Percentiles rank a stretch among this genome's conserved stretches.
phyloP scores from a whole-genome alignment of 805 yeast genomes.

The Cyberlindnera maritima region DNA sequence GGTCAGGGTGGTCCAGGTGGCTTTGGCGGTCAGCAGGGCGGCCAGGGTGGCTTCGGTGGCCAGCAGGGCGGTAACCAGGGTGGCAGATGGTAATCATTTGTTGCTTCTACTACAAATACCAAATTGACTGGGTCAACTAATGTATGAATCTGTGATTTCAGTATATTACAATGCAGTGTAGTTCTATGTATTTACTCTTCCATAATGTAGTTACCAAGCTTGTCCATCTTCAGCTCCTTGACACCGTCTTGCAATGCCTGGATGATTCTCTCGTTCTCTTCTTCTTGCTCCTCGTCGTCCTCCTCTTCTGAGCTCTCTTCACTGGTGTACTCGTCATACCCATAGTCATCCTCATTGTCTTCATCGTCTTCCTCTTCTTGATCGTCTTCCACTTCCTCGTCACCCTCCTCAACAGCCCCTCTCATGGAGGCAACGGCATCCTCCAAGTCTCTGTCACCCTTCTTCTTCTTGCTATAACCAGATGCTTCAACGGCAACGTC shows the following conservation, averaged over 20 bases:
- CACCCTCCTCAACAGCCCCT: slow-evolving; percentile 35
- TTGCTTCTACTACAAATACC: background rate
- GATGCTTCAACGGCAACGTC: slow-evolving; percentile 92
- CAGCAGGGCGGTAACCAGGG: slow-evolving; percentile 24
- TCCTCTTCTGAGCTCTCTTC: slow-evolving; percentile 27
- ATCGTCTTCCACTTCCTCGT: slow-evolving; percentile 24
- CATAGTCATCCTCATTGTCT: slow-evolving; percentile 26
- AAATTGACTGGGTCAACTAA: background rate
- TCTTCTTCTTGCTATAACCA: slow-evolving; percentile 63
- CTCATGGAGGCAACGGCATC: slow-evolving; percentile 70
- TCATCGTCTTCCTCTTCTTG: slow-evolving; percentile 40
- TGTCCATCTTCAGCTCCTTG: slow-evolving; percentile 72
- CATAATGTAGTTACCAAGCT: slow-evolving; percentile 74
- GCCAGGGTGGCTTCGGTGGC: slow-evolving; percentile 22
- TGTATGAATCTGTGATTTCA: background rate
- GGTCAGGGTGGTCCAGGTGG: slow-evolving; percentile 18
- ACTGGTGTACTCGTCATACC: slow-evolving; percentile 50
- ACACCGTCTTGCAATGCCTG: slow-evolving; percentile 66
- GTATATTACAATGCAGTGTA: background rate
- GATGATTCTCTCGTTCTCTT: slow-evolving; percentile 60
- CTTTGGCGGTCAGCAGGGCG: slow-evolving; percentile 20
- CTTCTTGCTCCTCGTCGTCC: slow-evolving; percentile 25
- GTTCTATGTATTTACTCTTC: background rate
- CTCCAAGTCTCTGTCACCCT: slow-evolving; percentile 66
- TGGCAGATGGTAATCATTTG: slow-evolving; percentile 24